Conservation (phyloP, 2,329 filamentous ascomycete species). For the Capronia americana region DNA sequence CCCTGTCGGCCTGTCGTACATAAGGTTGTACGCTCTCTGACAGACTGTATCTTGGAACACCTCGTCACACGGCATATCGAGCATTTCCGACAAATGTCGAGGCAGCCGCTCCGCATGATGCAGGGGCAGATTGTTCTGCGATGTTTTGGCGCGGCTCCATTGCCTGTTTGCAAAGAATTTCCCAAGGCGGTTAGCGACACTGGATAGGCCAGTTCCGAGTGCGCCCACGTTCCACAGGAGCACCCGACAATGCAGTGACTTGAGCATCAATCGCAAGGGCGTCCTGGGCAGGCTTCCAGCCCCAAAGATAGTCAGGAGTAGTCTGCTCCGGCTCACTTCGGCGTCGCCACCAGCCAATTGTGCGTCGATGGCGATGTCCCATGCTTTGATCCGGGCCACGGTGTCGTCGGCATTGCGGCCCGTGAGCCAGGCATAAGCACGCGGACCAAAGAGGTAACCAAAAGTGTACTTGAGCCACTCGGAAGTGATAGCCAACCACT, state of each 20-base stretch:
- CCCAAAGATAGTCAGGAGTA: conserved; percentile 84
- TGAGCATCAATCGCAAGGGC: conserved; percentile 83
- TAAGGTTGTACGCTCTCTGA: conserved; percentile 85
- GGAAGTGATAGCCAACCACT: conserved; percentile 77
- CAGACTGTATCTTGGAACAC: conserved; percentile 79
- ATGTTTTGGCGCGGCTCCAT: conserved; percentile 65
- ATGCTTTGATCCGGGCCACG: conserved; percentile 83
- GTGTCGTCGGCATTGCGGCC: conserved; percentile 86
- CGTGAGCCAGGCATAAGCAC: conserved; percentile 78
- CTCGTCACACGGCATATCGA: conserved; percentile 80
- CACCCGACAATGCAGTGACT: conserved; percentile 88
- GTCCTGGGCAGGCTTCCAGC: conserved; percentile 86
- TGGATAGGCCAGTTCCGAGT: conserved; percentile 68
- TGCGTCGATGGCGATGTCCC: conserved; percentile 91
- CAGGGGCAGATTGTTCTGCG: conserved; percentile 55
- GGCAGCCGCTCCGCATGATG: conserved; percentile 72
- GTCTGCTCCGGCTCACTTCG: conserved; percentile 84
- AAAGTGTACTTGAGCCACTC: conserved; percentile 84
- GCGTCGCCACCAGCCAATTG: conserved; percentile 89
- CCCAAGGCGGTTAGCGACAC: conserved; percentile 71
- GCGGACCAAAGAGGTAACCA: conserved; percentile 76
- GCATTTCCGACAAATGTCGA: conserved; percentile 74
- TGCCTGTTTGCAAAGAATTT: conserved; percentile 74
- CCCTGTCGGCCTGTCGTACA: conserved; percentile 81
- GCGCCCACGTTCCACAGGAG: conserved; percentile 80